Percentiles rank a stretch among this genome's conserved stretches.
Conservation (phyloP, 306 rosid genomes). For the Acacia crassicarpa region DNA sequence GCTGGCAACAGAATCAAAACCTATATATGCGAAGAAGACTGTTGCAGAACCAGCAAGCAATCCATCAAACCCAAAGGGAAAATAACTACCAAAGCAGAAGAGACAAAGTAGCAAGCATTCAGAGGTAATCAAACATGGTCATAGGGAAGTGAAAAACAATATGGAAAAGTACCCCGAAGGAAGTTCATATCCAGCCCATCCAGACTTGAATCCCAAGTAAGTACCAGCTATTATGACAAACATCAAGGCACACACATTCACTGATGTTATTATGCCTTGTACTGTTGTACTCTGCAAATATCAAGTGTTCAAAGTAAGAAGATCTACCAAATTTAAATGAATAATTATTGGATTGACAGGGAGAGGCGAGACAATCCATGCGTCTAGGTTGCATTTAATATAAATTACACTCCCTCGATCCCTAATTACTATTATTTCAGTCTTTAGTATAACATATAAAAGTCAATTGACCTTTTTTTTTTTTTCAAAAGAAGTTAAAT, state of each 20-base stretch:
- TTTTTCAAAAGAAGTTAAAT: too few species aligned
- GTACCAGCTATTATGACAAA: slow-evolving; percentile 79
- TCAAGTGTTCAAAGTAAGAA: slow-evolving; percentile 15
- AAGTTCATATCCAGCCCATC: slow-evolving; percentile 90
- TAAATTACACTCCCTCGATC: neutral
- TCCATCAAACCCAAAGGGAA: slow-evolving; percentile 90
- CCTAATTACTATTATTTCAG: too few species aligned
- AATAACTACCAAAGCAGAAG: slow-evolving; percentile 57
- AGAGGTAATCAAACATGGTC: neutral
- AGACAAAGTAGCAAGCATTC: neutral
- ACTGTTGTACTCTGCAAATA: slow-evolving; percentile 72
- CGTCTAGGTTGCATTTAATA: neutral
- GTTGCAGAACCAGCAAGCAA: slow-evolving; percentile 98
- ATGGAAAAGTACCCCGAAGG: slow-evolving; percentile 67
- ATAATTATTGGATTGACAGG: neutral
- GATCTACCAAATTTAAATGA: neutral
- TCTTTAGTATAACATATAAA: too few species aligned
- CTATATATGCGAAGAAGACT: slow-evolving; percentile 83
- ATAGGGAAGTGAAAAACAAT: slow-evolving; percentile 13
- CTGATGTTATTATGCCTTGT: slow-evolving; percentile 73
- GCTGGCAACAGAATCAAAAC: slow-evolving; percentile 92
- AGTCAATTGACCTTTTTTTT: too few species aligned
- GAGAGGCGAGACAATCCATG: neutral
- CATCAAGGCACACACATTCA: slow-evolving; percentile 76
- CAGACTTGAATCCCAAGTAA: slow-evolving; percentile 83